Evolutionary conservation across 495 filamentous ascomycete genomes (phyloP).

Genomic region (Penicillium samsonianum): DNA sequence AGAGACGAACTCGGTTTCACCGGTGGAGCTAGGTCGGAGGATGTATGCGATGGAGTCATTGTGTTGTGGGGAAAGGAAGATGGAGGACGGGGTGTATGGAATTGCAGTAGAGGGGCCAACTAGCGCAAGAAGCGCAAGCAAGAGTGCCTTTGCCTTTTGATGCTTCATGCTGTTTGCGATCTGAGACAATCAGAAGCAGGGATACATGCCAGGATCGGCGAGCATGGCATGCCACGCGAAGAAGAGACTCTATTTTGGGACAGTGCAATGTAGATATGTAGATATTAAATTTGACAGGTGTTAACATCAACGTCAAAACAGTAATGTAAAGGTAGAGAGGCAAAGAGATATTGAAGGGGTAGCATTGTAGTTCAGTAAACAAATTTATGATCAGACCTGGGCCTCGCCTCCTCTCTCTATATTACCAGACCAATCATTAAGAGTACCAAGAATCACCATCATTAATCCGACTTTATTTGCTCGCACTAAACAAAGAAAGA

Average conservation of each 20-base stretch:
- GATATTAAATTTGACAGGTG: constrained; percentile 4
- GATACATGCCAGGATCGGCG: constrained; percentile 34
- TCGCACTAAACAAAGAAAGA: constrained; percentile 19
- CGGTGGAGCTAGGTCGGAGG: constrained; percentile 50
- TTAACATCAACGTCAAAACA: neutral
- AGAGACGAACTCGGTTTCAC: constrained; percentile 55
- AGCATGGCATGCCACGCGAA: constrained; percentile 32
- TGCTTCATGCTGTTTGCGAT: constrained; percentile 27
- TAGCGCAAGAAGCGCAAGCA: constrained; percentile 25
- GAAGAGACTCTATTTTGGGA: constrained; percentile 19
- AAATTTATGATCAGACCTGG: neutral
- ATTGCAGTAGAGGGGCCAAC: constrained; percentile 41
- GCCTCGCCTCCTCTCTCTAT: neutral
- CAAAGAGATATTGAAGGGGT: neutral
- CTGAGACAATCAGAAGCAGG: constrained; percentile 32
- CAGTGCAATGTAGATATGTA: constrained; percentile 1
- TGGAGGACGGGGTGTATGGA: constrained; percentile 74
- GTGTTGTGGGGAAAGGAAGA: constrained; percentile 57
- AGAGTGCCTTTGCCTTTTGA: constrained; percentile 18
- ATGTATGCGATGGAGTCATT: constrained; percentile 59
- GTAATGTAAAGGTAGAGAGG: neutral
- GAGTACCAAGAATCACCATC: neutral
- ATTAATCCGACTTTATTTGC: constrained; percentile 8
- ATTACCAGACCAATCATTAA: constrained; percentile 11
- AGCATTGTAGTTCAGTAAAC: constrained; percentile 6